Base-by-base conservation (phyloP, 805 yeast species). In the Barnettozyma sp. region DNA sequence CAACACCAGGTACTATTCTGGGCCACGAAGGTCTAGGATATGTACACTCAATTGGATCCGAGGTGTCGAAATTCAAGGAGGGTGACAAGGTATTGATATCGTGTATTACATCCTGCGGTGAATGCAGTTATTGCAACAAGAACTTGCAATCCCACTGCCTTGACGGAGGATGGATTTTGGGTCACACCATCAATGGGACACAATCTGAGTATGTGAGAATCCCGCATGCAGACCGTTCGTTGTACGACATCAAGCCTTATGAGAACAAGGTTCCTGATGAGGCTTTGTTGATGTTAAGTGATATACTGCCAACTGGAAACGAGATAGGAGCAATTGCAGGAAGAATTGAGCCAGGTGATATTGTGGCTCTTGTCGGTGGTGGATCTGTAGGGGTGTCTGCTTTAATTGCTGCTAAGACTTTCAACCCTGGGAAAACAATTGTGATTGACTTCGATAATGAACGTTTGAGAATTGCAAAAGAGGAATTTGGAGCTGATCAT, bases 361-460 rank as follows among this genome's bases (percentile, higher is more conserved):
- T 62, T 22, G 81, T 77, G 20, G 80, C 77, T 16, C 74, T 77
- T 40, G 76, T 76, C 35, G 84, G 84, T 31, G 68, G 76, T 28
- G 84, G 84, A 2, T 81, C 83, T 5, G 78, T 77, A 35, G 84
- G 84, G 22, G 59, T 76, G 33, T 70, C 78, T 34, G 74, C 79
- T 13, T 68, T 79, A 33, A 58, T 74, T 22, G 71, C 72, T 9
- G 72, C 79, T 11, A 66, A 68, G 44, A 56, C 69, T 10, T 66
- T 65, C 43, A 71, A 78, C 6, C 82, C 83, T 13, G 52, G 68
- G 6, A 54, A 65, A 25, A 70, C 76, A 18, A 69, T 77, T 41
- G 68, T 77, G 33, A 71, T 76, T 41, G 84, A 77, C 54, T 61
- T 71, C 46, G 73, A 76, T 46, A 81, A 76, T 44, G 58, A 63